Percentiles rank a stretch among this genome's conserved stretches.
Evolutionary conservation across 78 protist genomes (phyloP).

Genomic region (Bodo saltans): DNA sequence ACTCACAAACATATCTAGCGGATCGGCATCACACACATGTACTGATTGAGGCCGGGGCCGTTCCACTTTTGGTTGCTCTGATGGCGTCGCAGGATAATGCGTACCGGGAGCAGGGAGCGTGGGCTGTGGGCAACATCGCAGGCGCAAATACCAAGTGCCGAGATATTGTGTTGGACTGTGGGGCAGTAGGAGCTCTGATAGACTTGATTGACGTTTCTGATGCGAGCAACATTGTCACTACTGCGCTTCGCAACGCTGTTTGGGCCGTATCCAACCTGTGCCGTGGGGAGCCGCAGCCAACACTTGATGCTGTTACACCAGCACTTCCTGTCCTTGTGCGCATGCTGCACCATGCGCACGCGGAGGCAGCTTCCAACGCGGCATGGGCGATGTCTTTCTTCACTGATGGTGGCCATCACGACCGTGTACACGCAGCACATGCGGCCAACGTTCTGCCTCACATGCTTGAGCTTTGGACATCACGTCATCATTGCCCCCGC

Average conservation of each 20-base stretch:
- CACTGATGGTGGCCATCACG: no score
- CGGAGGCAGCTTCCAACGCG: conserved; percentile 88
- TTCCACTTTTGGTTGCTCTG: conserved; percentile 71
- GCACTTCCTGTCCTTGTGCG: conserved; percentile 38
- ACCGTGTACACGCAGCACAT: no score
- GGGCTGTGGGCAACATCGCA: conserved; percentile 55
- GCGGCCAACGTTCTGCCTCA: no score
- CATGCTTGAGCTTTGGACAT: no score
- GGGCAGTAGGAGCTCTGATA: no score
- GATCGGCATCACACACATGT: conserved; percentile 86
- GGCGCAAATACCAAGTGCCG: conserved; percentile 29
- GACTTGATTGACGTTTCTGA: conserved; percentile 10
- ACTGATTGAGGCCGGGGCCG: conserved; percentile 79
- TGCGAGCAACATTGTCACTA: background rate
- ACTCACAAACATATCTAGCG: conserved; percentile 94
- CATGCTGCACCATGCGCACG: conserved; percentile 65
- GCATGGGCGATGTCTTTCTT: conserved; percentile 95
- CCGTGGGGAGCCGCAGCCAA: conserved; percentile 92
- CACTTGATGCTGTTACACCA: conserved; percentile 10
- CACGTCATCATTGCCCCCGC: no score
- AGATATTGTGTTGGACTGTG: conserved; percentile 45
- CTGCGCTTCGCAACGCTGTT: conserved; percentile 67
- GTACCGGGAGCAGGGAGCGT: conserved; percentile 32
- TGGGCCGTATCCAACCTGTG: conserved; percentile 96
- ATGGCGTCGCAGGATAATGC: background rate